phyloP scores from a whole-genome alignment of 2,329 filamentous ascomycete species.

The Celoporthe dispersa region DNA sequence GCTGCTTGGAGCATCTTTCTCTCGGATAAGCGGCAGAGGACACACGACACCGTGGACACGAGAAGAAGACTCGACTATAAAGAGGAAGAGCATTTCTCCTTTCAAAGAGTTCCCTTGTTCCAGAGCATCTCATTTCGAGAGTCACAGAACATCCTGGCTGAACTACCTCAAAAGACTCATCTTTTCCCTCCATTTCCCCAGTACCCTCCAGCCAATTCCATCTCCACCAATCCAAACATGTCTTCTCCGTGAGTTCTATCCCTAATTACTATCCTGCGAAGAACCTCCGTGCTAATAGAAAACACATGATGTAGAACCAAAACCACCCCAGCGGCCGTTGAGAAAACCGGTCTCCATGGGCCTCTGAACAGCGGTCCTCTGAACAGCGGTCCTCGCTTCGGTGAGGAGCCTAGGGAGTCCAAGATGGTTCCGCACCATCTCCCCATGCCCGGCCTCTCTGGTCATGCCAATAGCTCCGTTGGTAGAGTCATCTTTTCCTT shows the following conservation, averaged over 20 bases:
- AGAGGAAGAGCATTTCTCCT: neutral
- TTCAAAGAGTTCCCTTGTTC: neutral
- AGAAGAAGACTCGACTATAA: neutral
- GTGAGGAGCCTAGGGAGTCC: neutral
- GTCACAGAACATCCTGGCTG: neutral
- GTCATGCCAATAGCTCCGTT: slow-evolving; percentile 12
- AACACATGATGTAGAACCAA: slow-evolving; percentile 14
- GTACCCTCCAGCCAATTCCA: neutral
- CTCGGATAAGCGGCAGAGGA: neutral
- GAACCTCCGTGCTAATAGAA: neutral
- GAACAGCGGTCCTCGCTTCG: slow-evolving; percentile 22
- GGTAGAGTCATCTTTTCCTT: slow-evolving; percentile 12
- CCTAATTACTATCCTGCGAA: neutral
- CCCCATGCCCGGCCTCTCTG: slow-evolving; percentile 19
- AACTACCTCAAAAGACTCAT: neutral
- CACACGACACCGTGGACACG: neutral
- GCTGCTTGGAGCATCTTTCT: too few species aligned
- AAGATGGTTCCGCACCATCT: slow-evolving; percentile 18
- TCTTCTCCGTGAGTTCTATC: slow-evolving; percentile 26
- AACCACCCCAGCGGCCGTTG: slow-evolving; percentile 12
- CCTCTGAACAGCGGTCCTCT: slow-evolving; percentile 23
- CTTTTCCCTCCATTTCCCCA: neutral
- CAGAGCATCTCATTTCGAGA: neutral
- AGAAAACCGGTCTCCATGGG: neutral
- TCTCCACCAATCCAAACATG: slow-evolving; percentile 12